Conservation (phyloP, 441 rosid genomes). For the Bruguiera hainesii region DNA sequence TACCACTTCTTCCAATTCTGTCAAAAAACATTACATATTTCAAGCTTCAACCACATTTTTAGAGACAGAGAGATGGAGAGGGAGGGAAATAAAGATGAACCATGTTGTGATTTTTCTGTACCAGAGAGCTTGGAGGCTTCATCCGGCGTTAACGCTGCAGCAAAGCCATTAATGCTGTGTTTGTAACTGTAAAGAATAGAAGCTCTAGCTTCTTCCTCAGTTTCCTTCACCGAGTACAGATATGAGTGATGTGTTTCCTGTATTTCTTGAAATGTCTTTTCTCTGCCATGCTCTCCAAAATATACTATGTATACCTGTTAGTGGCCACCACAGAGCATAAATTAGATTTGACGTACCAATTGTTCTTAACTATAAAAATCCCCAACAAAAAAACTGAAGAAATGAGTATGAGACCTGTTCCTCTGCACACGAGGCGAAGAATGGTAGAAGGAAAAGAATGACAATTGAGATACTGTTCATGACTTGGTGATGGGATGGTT, state of each 20-base stretch:
- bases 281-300: slow-evolving; percentile 48
- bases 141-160: slow-evolving; percentile 54
- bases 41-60: too few relatives aligned
- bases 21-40: background rate
- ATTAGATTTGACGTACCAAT: too few relatives aligned
- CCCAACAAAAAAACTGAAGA: too few relatives aligned
- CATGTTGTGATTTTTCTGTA: slow-evolving; percentile 16
- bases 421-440: background rate
- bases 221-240: slow-evolving; percentile 46
- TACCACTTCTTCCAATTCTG: slow-evolving; percentile 58
- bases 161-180: slow-evolving; percentile 77
- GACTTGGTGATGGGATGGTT: background rate
- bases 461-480: background rate
- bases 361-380: too few relatives aligned
- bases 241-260: slow-evolving; percentile 52
- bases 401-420: background rate
- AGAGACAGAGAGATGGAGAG: background rate
- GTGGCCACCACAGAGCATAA: too few relatives aligned
- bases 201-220: slow-evolving; percentile 44
- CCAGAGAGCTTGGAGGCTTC: slow-evolving; percentile 69
- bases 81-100: background rate
- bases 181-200: slow-evolving; percentile 82
- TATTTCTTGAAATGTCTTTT: slow-evolving; percentile 47
- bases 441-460: background rate
- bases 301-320: slow-evolving; percentile 55